Percentiles rank a stretch among this genome's conserved stretches.
Evolutionary conservation across 2,329 filamentous ascomycete genomes (phyloP).

Genomic region (Juglanconis oblonga): DNA sequence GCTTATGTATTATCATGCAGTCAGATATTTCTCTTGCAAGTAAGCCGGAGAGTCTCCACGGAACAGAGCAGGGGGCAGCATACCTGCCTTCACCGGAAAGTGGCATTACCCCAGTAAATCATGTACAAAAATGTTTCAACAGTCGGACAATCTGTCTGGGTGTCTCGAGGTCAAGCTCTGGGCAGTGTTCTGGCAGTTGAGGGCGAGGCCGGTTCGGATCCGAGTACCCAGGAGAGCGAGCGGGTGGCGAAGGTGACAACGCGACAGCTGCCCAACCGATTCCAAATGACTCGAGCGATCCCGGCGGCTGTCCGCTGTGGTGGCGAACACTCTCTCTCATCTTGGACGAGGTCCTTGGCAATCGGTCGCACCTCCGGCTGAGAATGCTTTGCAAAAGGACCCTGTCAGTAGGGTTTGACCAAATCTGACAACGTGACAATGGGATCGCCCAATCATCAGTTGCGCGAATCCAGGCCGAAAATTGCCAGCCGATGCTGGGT

Average conservation of each 20-base stretch:
- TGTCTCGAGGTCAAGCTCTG: background rate
- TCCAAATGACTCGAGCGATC: background rate
- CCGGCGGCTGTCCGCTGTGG: background rate
- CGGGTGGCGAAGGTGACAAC: background rate
- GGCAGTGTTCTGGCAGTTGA: background rate
- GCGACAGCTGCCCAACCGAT: background rate
- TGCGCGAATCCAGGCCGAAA: background rate
- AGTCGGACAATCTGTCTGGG: background rate
- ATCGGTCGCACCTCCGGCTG: background rate
- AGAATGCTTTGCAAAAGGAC: background rate
- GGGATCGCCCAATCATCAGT: background rate
- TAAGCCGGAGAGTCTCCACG: background rate
- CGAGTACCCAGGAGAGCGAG: background rate
- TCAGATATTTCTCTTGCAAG: background rate
- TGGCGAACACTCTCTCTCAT: background rate
- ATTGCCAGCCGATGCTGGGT: background rate
- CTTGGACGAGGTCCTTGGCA: no score
- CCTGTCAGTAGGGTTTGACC: background rate
- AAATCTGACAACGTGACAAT: background rate
- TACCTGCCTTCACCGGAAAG: background rate
- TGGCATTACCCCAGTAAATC: background rate
- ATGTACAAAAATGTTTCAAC: background rate
- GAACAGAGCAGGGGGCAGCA: background rate
- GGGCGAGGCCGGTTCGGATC: no score
- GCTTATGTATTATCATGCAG: background rate